A percentile compares a stretch with the other conserved stretches of the same genome.
Conservation (phyloP, 805 yeast genomes). For the Spathaspora gorwiae region DNA sequence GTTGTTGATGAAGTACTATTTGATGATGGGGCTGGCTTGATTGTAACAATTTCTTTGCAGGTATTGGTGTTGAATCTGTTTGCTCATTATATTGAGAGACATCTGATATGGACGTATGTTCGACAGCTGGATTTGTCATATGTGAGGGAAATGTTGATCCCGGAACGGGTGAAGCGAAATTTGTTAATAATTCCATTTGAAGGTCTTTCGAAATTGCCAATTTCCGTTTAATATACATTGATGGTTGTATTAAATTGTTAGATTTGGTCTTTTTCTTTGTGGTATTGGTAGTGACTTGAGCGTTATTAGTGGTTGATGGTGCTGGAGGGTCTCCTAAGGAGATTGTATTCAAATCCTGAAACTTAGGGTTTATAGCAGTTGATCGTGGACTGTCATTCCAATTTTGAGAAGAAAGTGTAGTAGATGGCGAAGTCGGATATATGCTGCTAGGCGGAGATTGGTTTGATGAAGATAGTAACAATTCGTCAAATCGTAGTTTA, state of each 20-base stretch:
- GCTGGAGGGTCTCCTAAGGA: background rate
- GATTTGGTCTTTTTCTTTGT: constrained; percentile 12
- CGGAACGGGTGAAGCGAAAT: background rate
- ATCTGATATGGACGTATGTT: background rate
- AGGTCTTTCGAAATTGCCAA: constrained; percentile 33
- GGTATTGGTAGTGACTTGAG: background rate
- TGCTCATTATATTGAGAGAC: constrained; percentile 4
- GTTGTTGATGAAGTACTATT: constrained; percentile 1
- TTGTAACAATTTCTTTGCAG: background rate
- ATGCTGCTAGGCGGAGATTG: background rate
- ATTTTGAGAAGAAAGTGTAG: background rate
- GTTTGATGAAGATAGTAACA: background rate
- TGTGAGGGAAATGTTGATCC: background rate
- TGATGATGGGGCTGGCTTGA: background rate
- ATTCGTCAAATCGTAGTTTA: constrained; percentile 16
- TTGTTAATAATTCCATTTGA: constrained; percentile 28
- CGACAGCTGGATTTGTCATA: background rate
- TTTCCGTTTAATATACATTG: constrained; percentile 26
- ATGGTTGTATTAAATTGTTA: constrained; percentile 17
- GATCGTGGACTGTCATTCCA: background rate
- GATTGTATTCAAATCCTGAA: constrained; percentile 1
- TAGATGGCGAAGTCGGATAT: constrained; percentile 4
- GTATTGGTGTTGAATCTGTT: constrained; percentile 4
- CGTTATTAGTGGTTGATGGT: background rate
- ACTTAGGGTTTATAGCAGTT: background rate